phyloP scores from a whole-genome alignment of 176 grass and related monocot genomes.

The Aegilops tauschii region DNA sequence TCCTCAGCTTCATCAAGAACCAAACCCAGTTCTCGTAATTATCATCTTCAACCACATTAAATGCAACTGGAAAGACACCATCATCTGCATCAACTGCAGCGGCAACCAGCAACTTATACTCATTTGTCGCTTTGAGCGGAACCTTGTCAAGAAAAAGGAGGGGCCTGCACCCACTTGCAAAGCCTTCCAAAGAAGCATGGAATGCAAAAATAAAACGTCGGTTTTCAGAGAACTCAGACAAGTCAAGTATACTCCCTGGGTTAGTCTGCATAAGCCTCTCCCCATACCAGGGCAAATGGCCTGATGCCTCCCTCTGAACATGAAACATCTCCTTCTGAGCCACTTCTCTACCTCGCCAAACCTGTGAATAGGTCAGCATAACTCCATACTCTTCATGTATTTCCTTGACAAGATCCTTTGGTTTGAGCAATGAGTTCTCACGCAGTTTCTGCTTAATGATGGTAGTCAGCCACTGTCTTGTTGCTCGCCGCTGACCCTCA shows the following conservation, averaged over 20 bases:
- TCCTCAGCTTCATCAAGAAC: constrained; percentile 86
- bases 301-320: constrained; percentile 72
- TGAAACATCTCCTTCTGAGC: constrained; percentile 90
- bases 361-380: constrained; percentile 84
- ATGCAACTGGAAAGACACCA: constrained; percentile 89
- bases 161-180: constrained; percentile 77
- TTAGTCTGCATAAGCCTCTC: constrained; percentile 81
- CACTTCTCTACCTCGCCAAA: constrained; percentile 89
- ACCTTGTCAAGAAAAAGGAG: constrained; percentile 96
- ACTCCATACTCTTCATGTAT: constrained; percentile 84
- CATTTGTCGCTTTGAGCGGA: constrained; percentile 83
- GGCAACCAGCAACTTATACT: constrained; percentile 78
- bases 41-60: constrained; percentile 92
- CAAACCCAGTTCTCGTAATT: constrained; percentile 89
- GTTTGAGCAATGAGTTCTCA: constrained; percentile 69
- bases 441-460: constrained; percentile 93
- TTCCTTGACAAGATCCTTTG: constrained; percentile 88
- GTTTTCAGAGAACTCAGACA: constrained; percentile 72
- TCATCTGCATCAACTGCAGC: constrained; percentile 89
- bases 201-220: constrained; percentile 92
- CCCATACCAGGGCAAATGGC: constrained; percentile 86
- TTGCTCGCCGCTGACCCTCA: constrained; percentile 77
- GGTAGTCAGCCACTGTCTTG: constrained; percentile 87
- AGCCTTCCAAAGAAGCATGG: constrained; percentile 93
- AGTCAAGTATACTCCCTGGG: constrained; percentile 78